Base-by-base conservation (phyloP, 176 grass and related monocot genomes). In the Bromus sterilis region DNA sequence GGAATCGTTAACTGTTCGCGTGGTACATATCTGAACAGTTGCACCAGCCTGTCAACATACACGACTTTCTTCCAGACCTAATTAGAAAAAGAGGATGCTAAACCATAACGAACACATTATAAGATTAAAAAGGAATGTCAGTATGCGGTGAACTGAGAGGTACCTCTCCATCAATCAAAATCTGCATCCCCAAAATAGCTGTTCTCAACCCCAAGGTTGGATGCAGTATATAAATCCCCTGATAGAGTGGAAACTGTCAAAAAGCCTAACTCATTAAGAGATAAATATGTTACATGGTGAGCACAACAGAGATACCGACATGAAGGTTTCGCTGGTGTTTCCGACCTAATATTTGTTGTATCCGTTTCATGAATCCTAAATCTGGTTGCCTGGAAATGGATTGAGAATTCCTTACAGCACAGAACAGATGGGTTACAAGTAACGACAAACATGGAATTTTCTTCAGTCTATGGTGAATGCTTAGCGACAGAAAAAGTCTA, bases 131-230 rank as follows among this genome's bases (percentile, higher is more conserved):
- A 8, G 4, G 3, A 88, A 79, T 72, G 39, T 28, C 42, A 84
- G 26, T 41, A 30, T 41, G 20, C 11, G 26, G 7, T 60, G 70
- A 69, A 68, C 82, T 42, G 53, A 32, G 63, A 71, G 26, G 39
- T 93, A 98, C 96, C 88, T 95, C 96, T 80, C 93, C 96, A 67
- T 98, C 93, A 32, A 98, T 91, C 56, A 98, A 82, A 74, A 98
- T 60, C 76, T 98, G 96, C 86, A 98, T 86, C 33, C 79, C 86
- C 71, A 95, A 71, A 81, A 95, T 74, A 82, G 90, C 96, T 49
- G 96, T 80, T 90, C 96, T 92, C 83, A 98, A 84, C n/a, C 96
- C 96, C 31, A 98, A 49, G 5, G 96, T 93, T 64, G 96, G 96
- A 71, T 98, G 96, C 32, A 98, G 91, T 70, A 95, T 80, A 88